These are phyloP conservation scores for Grigorovia transvaalensis DNA, from an alignment of 805 yeast genomes.

Conservation along the genomic window DNA sequence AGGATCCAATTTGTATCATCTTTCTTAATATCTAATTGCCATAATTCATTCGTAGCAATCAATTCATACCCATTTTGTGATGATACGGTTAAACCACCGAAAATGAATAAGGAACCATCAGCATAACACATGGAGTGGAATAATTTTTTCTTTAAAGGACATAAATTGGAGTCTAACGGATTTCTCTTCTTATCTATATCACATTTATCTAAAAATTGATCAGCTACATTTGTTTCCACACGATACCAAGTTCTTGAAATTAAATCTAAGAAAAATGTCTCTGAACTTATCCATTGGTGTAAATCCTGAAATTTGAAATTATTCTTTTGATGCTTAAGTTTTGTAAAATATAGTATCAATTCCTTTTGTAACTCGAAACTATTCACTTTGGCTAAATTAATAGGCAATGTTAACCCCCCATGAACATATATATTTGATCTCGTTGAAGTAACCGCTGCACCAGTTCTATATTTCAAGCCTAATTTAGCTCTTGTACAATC, in stretches of 20 bases:
- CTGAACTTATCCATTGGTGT: slow-evolving; percentile 43
- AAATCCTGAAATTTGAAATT: slow-evolving; percentile 15
- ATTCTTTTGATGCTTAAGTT: slow-evolving; percentile 10
- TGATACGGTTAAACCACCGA: slow-evolving; percentile 53
- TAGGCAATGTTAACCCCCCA: slow-evolving; percentile 57
- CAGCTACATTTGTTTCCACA: slow-evolving; percentile 19
- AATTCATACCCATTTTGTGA: slow-evolving; percentile 28
- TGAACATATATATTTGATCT: slow-evolving; percentile 51
- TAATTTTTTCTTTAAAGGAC: slow-evolving; percentile 31
- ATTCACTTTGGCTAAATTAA: slow-evolving; percentile 36
- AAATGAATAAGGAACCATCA: slow-evolving; percentile 43
- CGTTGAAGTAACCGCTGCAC: slow-evolving; percentile 48
- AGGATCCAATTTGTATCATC: slow-evolving; percentile 39
- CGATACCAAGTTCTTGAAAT: slow-evolving; percentile 50
- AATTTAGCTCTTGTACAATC: slow-evolving; percentile 38
- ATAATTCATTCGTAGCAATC: slow-evolving; percentile 51
- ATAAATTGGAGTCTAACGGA: not conserved
- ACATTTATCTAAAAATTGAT: not conserved
- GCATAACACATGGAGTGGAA: slow-evolving; percentile 48
- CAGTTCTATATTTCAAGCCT: slow-evolving; percentile 52
- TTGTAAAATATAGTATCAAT: slow-evolving; percentile 28
- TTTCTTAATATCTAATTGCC: slow-evolving; percentile 50
- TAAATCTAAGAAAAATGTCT: slow-evolving; percentile 49
- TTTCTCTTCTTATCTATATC: not conserved
- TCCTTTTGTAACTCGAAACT: slow-evolving; percentile 31